Evolutionary conservation across 148 eudicot genomes (phyloP).

Genomic region (Nepenthes gracilis): DNA sequence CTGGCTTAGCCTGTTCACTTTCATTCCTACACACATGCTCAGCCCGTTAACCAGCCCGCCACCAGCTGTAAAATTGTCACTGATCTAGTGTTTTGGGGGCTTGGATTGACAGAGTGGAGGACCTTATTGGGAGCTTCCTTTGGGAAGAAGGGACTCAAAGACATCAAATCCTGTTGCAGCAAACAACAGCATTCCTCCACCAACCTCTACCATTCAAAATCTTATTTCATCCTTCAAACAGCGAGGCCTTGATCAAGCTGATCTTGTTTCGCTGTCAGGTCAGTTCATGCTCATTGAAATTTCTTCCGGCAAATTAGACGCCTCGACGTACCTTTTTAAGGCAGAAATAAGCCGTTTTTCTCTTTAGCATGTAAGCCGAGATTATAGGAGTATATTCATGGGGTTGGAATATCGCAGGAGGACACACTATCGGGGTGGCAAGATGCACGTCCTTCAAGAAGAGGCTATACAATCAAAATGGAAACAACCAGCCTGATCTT

Average conservation of each 20-base stretch:
- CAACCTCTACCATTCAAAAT: slow-evolving; percentile 45
- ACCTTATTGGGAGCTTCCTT: slow-evolving; percentile 69
- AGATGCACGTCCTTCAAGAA: slow-evolving; percentile 63
- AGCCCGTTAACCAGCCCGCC: no score
- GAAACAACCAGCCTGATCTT: slow-evolving; percentile 35
- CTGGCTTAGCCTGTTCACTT: no score
- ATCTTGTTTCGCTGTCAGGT: slow-evolving; percentile 95
- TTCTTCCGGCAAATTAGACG: neutral
- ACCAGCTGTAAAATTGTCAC: no score
- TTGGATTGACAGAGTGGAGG: slow-evolving; percentile 62
- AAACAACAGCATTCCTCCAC: slow-evolving; percentile 62
- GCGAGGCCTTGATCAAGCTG: slow-evolving; percentile 64
- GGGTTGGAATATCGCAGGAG: slow-evolving; percentile 30
- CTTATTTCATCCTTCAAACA: slow-evolving; percentile 40
- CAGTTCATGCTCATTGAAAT: neutral
- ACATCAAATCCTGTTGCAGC: slow-evolving; percentile 47
- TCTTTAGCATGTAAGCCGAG: no score
- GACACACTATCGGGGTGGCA: slow-evolving; percentile 85
- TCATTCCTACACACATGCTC: no score
- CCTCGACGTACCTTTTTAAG: no score
- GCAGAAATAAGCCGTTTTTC: no score
- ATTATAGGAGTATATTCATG: neutral
- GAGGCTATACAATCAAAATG: slow-evolving; percentile 72
- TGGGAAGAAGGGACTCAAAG: slow-evolving; percentile 82
- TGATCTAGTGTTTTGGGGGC: neutral